A percentile compares a stretch with the other conserved stretches of the same genome.
Evolutionary conservation across 2,329 filamentous ascomycete species (phyloP).

Genomic region (Sarocladiaceae sp.): DNA sequence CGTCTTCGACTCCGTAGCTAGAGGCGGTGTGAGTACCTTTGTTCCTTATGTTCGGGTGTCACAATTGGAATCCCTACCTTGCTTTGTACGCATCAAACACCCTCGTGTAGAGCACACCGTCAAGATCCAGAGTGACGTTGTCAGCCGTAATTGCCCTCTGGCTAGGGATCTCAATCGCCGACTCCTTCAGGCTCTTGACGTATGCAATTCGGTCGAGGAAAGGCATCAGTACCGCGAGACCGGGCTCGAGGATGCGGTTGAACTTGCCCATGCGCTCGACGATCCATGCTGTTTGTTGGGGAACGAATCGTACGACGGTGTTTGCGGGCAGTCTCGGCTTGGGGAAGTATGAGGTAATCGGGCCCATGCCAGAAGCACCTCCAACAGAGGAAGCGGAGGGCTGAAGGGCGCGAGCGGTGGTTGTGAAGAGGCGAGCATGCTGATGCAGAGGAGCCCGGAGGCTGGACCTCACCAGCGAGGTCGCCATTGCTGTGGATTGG

Average conservation of each 20-base stretch:
- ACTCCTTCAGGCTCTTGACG: constrained; percentile 95
- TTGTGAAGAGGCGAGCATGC: constrained; percentile 22
- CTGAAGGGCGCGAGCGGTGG: constrained; percentile 21
- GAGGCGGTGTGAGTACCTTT: not conserved
- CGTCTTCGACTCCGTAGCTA: constrained; percentile 96
- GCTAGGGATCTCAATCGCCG: constrained; percentile 91
- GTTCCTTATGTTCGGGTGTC: not conserved
- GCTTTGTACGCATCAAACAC: constrained; percentile 99
- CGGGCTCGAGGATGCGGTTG: constrained; percentile 85
- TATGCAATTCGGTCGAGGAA: constrained; percentile 95
- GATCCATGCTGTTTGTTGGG: constrained; percentile 99
- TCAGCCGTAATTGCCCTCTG: constrained; percentile 98
- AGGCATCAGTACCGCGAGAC: constrained; percentile 80
- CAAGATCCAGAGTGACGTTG: constrained; percentile 93
- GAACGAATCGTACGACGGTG: constrained; percentile 91
- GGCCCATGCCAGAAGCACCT: constrained; percentile 11
- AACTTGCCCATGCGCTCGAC: constrained; percentile 99
- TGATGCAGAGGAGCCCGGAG: constrained; percentile 8
- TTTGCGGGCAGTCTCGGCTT: constrained; percentile 74
- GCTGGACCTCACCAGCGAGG: constrained; percentile 9
- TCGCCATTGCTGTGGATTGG: constrained; percentile 1
- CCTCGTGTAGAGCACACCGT: constrained; percentile 90
- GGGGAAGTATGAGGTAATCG: constrained; percentile 72
- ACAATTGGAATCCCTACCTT: constrained; percentile 48
- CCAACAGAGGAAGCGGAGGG: constrained; percentile 23